A percentile compares a stretch with the other conserved stretches of the same genome.
Conservation (phyloP, 1,284 basidiomycete species). For the Apiotrichum mycotoxinovorans region DNA sequence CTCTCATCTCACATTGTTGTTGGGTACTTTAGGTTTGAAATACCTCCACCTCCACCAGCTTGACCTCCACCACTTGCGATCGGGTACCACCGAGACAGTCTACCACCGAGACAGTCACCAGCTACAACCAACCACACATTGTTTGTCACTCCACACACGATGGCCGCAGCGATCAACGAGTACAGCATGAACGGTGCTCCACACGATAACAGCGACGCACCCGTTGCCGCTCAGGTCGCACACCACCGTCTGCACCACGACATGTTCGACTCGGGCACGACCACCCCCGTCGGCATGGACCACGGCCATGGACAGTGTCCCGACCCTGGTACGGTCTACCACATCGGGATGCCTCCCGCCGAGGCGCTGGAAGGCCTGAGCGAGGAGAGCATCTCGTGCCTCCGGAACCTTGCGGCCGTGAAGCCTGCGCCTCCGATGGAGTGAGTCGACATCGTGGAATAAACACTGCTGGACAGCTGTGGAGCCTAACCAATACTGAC, state of each 20-base stretch:
- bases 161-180: not conserved
- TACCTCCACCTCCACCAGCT: too few species aligned
- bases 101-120: too few species aligned
- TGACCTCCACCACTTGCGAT: too few species aligned
- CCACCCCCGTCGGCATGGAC: conserved; percentile 5
- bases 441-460: not conserved
- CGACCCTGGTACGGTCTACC: conserved; percentile 2
- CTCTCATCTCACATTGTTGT: not conserved
- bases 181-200: not conserved
- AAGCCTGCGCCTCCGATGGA: conserved; percentile 7
- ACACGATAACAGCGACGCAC: not conserved
- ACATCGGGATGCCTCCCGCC: conserved; percentile 5
- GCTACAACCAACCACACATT: too few species aligned
- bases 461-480: not conserved
- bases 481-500: not conserved
- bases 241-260: conserved; percentile 12
- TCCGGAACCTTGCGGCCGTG: conserved; percentile 18
- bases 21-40: not conserved
- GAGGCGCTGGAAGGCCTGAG: conserved; percentile 22
- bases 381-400: conserved; percentile 26
- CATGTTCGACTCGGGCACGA: conserved; percentile 18
- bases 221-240: not conserved
- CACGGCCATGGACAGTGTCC: not conserved
- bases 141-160: too few species aligned
- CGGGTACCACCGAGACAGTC: too few species aligned